A percentile compares a stretch with the other conserved stretches of the same genome.
These are phyloP conservation scores for Alternaria tenuissima DNA, from an alignment of 2,329 filamentous ascomycete species.

Conservation along the genomic window DNA sequence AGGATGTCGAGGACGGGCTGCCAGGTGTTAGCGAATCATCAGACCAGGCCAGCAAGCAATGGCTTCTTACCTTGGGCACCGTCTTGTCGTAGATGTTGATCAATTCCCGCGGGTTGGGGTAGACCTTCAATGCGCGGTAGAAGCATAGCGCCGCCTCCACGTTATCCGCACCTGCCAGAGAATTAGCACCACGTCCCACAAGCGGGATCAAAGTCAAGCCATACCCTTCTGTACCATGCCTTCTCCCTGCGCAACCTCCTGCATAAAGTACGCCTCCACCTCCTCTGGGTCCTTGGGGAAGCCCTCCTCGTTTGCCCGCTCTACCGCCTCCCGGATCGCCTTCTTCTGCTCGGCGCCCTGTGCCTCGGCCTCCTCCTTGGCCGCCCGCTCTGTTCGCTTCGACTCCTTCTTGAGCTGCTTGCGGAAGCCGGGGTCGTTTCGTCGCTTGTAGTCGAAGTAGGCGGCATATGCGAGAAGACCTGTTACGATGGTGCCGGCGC, in stretches of 20 bases:
- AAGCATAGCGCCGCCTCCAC: slow-evolving; percentile 92
- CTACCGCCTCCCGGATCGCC: slow-evolving; percentile 76
- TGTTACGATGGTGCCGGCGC: slow-evolving; percentile 66
- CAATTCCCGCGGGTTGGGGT: slow-evolving; percentile 89
- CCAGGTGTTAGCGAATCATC: slow-evolving; percentile 21
- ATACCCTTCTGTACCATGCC: slow-evolving; percentile 81
- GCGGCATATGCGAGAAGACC: slow-evolving; percentile 69
- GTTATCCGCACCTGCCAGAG: slow-evolving; percentile 65
- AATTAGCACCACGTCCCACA: slow-evolving; percentile 24
- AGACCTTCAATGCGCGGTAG: slow-evolving; percentile 98
- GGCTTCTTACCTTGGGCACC: slow-evolving; percentile 79
- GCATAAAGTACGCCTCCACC: slow-evolving; percentile 96
- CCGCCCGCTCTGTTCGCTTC: slow-evolving; percentile 73
- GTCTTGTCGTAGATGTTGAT: slow-evolving; percentile 99
- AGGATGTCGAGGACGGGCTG: slow-evolving; percentile 93
- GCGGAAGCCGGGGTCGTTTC: slow-evolving; percentile 70
- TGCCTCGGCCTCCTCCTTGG: slow-evolving; percentile 75
- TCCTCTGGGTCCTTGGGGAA: slow-evolving; percentile 92
- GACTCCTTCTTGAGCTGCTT: slow-evolving; percentile 75
- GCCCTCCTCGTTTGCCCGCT: slow-evolving; percentile 86
- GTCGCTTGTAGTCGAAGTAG: slow-evolving; percentile 72
- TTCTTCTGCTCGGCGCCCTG: slow-evolving; percentile 73
- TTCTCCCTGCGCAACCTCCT: slow-evolving; percentile 91
- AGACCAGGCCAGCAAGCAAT: neutral
- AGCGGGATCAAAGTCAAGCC: neutral